Evolutionary conservation across 1,284 basidiomycete species (phyloP), one percentile per base, ranked within the genome.

Genomic region (Rhodotorula sp.): DNA sequence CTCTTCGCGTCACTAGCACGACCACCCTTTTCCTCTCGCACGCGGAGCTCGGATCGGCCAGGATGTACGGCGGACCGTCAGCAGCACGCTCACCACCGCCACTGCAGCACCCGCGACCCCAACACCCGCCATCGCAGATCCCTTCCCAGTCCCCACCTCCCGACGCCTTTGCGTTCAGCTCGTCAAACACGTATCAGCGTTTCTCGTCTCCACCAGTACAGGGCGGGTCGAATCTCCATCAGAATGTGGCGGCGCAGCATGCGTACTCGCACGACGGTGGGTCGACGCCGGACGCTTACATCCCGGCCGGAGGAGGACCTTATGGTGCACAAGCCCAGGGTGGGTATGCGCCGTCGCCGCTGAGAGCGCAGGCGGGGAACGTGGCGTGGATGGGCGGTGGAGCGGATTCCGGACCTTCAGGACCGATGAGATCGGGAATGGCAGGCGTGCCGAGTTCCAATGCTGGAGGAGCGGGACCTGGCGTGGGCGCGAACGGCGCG

Each of bases 101-200:
- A 4, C 54, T 75, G 9, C 73, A 75, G 46, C 73, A 75, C 62
- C 73, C 73, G 15, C 64, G 71, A 4, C 73, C 73, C 2, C 68
- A 75, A 50, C 67, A 73, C 47, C 71, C 73, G 4, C 64, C 65
- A 0, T 62, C 60, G 1, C 69, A 67, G 37, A 66, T 71, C 55
- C 71, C 73, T 1, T 67, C 68, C 0, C 62, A 66, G 8, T 71
- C 69, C 3, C 73, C 72, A 20, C 71, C 68, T 30, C 73, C 68
- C 31, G 52, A 59, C 50, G 34, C 47, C 10, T 64, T 52, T 56
- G 13, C 59, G 37, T 59, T 31, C 51, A 31, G 30, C 59, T 44
- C 57, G 53, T 58, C 34, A 4, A 31, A 51, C 30, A 54, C 54
- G 16, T 76, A 76, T 64, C 71, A 76, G 61, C 67, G 76, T n/a